phyloP scores from a whole-genome alignment of 1,284 basidiomycete genomes.

The Bondarzewia mesenterica region DNA sequence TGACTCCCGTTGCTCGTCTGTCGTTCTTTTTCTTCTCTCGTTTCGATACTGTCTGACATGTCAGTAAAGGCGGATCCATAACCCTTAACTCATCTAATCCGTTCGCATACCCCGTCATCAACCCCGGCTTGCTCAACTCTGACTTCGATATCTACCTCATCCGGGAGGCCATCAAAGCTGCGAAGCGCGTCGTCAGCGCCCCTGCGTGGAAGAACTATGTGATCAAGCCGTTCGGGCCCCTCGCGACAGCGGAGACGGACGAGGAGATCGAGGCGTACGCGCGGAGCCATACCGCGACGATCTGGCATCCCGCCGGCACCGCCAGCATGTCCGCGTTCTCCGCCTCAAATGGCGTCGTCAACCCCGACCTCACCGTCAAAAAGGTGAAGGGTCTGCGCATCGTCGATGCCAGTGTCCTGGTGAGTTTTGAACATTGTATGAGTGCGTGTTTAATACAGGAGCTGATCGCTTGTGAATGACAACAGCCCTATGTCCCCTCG shows the following conservation, averaged over 20 bases:
- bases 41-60: conserved; percentile 17
- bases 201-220: conserved; percentile 8
- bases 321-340: conserved; percentile 16
- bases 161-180: conserved; percentile 4
- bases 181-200: conserved; percentile 7
- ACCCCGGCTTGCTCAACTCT: conserved; percentile 19
- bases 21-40: background rate
- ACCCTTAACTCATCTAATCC: conserved; percentile 15
- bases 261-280: conserved; percentile 9
- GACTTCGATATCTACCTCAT: conserved; percentile 8
- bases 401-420: conserved; percentile 22
- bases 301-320: conserved; percentile 18
- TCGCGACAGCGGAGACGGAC: conserved; percentile 11
- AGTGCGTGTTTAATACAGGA: too few relatives aligned
- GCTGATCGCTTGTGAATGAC: background rate
- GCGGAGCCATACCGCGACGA: conserved; percentile 7
- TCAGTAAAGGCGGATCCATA: conserved; percentile 15
- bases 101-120: conserved; percentile 17
- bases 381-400: conserved; percentile 17
- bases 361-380: conserved; percentile 20
- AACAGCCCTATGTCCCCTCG: conserved; percentile 21
- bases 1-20: conserved; percentile 14
- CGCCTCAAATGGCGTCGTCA: conserved; percentile 15
- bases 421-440: conserved; percentile 14
- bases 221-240: background rate